A percentile compares a stretch with the other conserved stretches of the same genome.
Evolutionary conservation across 306 rosid genomes (phyloP).

Genomic region (Betula pendula): DNA sequence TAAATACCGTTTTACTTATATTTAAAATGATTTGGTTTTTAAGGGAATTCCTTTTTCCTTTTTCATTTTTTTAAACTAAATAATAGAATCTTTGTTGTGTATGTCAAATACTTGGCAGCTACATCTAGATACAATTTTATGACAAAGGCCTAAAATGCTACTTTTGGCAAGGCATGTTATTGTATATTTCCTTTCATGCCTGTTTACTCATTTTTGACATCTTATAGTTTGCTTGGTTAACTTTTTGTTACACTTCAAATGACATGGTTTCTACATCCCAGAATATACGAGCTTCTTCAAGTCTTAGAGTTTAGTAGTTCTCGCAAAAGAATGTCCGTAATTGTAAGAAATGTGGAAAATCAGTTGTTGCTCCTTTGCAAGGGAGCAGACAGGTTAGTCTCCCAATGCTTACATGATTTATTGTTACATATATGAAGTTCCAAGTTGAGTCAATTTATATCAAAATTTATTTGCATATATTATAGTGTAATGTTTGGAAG

Average conservation of each 20-base stretch:
- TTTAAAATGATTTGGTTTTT: not conserved
- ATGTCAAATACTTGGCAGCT: not conserved
- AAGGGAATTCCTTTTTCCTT: not conserved
- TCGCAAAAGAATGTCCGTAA: constrained; percentile 96
- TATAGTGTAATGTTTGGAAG: constrained; percentile 74
- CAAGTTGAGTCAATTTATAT: constrained; percentile 32
- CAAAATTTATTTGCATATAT: constrained; percentile 31
- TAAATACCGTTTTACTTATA: not conserved
- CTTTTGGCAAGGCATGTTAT: not conserved
- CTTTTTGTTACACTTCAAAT: constrained; percentile 19
- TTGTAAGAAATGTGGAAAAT: constrained; percentile 64
- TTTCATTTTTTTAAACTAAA: not conserved
- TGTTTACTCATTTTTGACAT: constrained; percentile 6
- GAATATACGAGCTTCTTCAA: constrained; percentile 70
- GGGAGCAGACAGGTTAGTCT: constrained; percentile 92
- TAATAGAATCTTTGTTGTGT: not conserved
- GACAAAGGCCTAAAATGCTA: not conserved
- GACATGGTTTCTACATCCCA: constrained; percentile 35
- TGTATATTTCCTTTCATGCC: not conserved
- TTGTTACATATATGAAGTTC: constrained; percentile 16
- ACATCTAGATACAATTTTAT: not conserved
- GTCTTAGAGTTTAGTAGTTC: constrained; percentile 84
- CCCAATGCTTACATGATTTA: constrained; percentile 20
- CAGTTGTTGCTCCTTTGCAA: constrained; percentile 73
- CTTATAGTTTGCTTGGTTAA: not conserved